Conservation (phyloP, 2,329 filamentous ascomycete species). For the Fusarium multiceps region DNA sequence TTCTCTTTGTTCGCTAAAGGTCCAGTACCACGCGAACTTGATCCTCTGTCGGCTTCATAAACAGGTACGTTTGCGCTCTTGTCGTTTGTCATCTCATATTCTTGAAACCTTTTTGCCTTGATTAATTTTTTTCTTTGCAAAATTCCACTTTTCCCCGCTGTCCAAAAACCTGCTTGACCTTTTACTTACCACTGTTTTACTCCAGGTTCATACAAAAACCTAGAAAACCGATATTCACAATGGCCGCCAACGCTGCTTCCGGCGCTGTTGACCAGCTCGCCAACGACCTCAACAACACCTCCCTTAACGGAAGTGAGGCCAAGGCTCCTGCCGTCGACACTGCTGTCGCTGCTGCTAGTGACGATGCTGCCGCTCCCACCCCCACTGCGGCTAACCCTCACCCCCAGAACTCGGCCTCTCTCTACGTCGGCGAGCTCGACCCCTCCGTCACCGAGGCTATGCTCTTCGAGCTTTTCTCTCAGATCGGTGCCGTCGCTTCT, state of each 20-base stretch:
- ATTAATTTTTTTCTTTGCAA: not conserved
- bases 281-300: constrained; percentile 78
- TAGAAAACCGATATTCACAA: constrained; percentile 54
- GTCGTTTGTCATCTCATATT: constrained; percentile 19
- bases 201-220: constrained; percentile 34
- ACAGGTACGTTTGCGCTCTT: constrained; percentile 32
- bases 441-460: constrained; percentile 98
- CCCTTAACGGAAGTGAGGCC: constrained; percentile 75
- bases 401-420: constrained; percentile 93
- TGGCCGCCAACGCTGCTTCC: constrained; percentile 69
- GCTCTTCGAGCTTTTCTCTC: constrained; percentile 99
- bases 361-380: constrained; percentile 74
- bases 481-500: constrained; percentile 97
- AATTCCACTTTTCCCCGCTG: constrained; percentile 6
- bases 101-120: constrained; percentile 8
- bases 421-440: constrained; percentile 99
- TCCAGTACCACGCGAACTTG: constrained; percentile 45
- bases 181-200: constrained; percentile 20
- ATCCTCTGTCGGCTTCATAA: constrained; percentile 37
- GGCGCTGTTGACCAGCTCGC: constrained; percentile 82
- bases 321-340: constrained; percentile 79
- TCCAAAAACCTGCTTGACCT: constrained; percentile 17
- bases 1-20: constrained; percentile 46
- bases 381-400: constrained; percentile 79
- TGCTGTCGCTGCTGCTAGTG: constrained; percentile 66